phyloP scores from a whole-genome alignment of 768 basidiomycete genomes.

The Rhizopogon roseolus region DNA sequence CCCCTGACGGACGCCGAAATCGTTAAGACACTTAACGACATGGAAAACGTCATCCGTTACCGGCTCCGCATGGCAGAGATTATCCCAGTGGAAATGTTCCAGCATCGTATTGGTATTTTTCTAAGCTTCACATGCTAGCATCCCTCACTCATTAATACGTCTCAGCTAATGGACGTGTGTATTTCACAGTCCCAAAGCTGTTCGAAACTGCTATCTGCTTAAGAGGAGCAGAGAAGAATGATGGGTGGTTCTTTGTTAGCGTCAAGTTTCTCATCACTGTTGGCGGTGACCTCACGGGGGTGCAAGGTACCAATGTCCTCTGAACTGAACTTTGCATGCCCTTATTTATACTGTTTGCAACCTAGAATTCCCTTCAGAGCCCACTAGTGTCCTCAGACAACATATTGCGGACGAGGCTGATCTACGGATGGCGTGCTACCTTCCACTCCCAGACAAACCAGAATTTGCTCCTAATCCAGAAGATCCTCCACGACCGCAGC shows the following conservation, averaged over 20 bases:
- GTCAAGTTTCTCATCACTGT: constrained; percentile 72
- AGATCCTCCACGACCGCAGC: constrained; percentile 38
- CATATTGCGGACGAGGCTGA: constrained; percentile 74
- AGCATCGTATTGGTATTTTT: constrained; percentile 57
- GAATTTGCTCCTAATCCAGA: constrained; percentile 37
- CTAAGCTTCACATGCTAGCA: constrained; percentile 6
- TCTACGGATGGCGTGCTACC: constrained; percentile 58
- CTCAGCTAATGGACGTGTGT: constrained; percentile 71
- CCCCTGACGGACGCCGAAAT: constrained; percentile 68
- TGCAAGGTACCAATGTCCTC: constrained; percentile 47
- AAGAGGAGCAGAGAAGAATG: constrained; percentile 59
- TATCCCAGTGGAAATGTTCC: constrained; percentile 77
- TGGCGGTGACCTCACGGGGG: constrained; percentile 66
- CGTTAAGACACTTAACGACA: constrained; percentile 55
- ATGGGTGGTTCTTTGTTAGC: constrained; percentile 84
- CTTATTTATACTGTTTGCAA: background rate
- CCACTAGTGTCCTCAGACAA: constrained; percentile 55
- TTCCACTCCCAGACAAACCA: constrained; percentile 41
- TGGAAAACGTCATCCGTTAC: constrained; percentile 77
- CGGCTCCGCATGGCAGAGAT: constrained; percentile 76
- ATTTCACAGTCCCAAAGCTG: constrained; percentile 66
- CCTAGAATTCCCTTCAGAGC: constrained; percentile 70
- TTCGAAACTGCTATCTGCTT: constrained; percentile 76
- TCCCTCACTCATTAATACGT: constrained; percentile 15
- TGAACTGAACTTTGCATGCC: background rate